Evolutionary conservation across 2,329 filamentous ascomycete species (phyloP), one percentile per base, ranked within the genome.

Genomic region (Aspergillus ochraceus): DNA sequence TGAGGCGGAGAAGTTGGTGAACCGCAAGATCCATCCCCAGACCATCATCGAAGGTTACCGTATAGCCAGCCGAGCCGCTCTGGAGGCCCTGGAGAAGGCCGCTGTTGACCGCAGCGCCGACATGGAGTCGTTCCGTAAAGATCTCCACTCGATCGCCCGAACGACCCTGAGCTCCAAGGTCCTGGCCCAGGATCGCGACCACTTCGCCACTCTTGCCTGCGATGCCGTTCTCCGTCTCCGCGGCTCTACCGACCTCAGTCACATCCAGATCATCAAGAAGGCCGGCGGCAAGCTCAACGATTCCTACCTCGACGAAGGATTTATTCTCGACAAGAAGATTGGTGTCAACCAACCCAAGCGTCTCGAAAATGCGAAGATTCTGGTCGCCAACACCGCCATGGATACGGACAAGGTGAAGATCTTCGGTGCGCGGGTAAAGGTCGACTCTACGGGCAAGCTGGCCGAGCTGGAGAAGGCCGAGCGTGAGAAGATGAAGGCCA

Each of bases 351-450:
- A 99, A 79, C 95, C 95, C 57, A 98, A 98, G 84, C 86, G 92
- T 60, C 83, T 99, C 71, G 94, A 98, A 78, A 98, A 99, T 77
- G 95, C 94, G 67, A 99, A 98, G 83, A 99, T 99, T 66, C 80
- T 99, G 58, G 91, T 99, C 22, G 95, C 95, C 65, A 99, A 99
- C 81, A 99, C 95, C 10, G 90, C 93, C 12, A 99, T 99, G 95
- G 95, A 99, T 79, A 99, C 95, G 39, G 95, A 99, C 81, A 99
- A 99, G 84, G 91, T 99, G 82, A 99, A 99, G 86, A 98, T 99
- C 71, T 99, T 99, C 71, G 95, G 95, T 64, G 95, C 95, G 17
- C 88, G 94, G 60, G 92, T 99, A 71, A 98, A 98, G 85, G 95
- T 99, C 61, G 90, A 91, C 68, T 94, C 92, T 32, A 99, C 95